phyloP scores from a whole-genome alignment of 495 filamentous ascomycete species.

The Pyrenula aspistea region DNA sequence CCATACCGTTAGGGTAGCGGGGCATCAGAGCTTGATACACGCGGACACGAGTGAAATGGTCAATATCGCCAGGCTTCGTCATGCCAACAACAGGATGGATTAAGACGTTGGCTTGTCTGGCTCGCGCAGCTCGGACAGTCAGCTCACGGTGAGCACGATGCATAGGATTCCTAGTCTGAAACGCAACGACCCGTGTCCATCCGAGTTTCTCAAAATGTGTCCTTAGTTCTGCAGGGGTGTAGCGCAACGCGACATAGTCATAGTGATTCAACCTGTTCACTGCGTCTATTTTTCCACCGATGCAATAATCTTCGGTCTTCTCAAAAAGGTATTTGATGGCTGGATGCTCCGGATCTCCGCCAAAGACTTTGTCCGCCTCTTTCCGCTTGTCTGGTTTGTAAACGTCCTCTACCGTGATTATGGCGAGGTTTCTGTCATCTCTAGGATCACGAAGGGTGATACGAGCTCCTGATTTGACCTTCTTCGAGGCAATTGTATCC shows the following conservation, averaged over 20 bases:
- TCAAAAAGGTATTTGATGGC: conserved; percentile 80
- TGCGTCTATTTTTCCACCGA: conserved; percentile 90
- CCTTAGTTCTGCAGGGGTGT: conserved; percentile 89
- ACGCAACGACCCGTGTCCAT: conserved; percentile 92
- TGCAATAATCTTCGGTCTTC: conserved; percentile 73
- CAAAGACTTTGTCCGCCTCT: conserved; percentile 90
- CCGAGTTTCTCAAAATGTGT: conserved; percentile 98
- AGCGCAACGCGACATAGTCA: conserved; percentile 94
- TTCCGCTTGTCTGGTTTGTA: conserved; percentile 90
- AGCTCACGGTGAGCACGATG: conserved; percentile 95
- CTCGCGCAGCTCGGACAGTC: conserved; percentile 90
- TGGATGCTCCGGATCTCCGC: conserved; percentile 86
- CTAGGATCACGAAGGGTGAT: conserved; percentile 89
- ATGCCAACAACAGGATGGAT: conserved; percentile 98
- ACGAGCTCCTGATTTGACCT: conserved; percentile 65
- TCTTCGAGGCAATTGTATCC: conserved; percentile 55
- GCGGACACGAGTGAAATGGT: conserved; percentile 98
- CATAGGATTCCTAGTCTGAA: conserved; percentile 98
- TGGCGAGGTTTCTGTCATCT: conserved; percentile 90
- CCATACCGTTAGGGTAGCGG: conserved; percentile 98
- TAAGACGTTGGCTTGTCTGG: conserved; percentile 92
- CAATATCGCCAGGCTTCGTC: conserved; percentile 97
- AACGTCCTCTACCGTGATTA: conserved; percentile 89
- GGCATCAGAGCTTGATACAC: conserved; percentile 96
- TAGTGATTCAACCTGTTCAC: conserved; percentile 93